These are phyloP conservation scores for Quaeritorhiza haematococci DNA, from an alignment of 371 early-diverging fungal genomes.

Conservation along the genomic window DNA sequence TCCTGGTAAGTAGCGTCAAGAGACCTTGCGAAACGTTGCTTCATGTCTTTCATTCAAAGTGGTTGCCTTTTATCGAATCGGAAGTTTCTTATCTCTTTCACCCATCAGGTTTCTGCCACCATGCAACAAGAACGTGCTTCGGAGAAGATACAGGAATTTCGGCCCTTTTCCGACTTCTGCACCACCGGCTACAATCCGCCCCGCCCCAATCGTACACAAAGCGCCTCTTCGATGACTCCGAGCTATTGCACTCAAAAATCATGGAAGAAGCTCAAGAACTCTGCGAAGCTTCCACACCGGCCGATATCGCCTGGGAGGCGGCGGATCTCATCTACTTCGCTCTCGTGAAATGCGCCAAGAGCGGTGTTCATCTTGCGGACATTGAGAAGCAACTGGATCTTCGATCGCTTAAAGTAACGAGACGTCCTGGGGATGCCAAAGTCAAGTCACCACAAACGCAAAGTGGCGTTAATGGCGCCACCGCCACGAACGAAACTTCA, in stretches of 20 bases:
- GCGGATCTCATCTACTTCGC: constrained; percentile 96
- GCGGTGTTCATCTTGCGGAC: constrained; percentile 78
- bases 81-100: no score
- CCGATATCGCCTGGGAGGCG: constrained; percentile 90
- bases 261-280: constrained; percentile 94
- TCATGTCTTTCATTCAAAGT: background rate
- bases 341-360: constrained; percentile 75
- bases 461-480: constrained; percentile 20
- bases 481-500: constrained; percentile 23
- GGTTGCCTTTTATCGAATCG: constrained; percentile 1
- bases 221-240: constrained; percentile 78
- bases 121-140: constrained; percentile 87
- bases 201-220: constrained; percentile 88
- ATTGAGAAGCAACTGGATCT: constrained; percentile 80
- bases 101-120: constrained; percentile 85
- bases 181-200: constrained; percentile 58
- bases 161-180: constrained; percentile 62
- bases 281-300: constrained; percentile 67
- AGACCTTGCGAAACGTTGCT: background rate
- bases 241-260: constrained; percentile 82
- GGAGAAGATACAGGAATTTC: constrained; percentile 73
- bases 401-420: constrained; percentile 77
- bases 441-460: constrained; percentile 45
- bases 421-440: constrained; percentile 93
- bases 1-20: constrained; percentile 64